phyloP scores from a whole-genome alignment of 768 basidiomycete species.

The Piloderma croceum region DNA sequence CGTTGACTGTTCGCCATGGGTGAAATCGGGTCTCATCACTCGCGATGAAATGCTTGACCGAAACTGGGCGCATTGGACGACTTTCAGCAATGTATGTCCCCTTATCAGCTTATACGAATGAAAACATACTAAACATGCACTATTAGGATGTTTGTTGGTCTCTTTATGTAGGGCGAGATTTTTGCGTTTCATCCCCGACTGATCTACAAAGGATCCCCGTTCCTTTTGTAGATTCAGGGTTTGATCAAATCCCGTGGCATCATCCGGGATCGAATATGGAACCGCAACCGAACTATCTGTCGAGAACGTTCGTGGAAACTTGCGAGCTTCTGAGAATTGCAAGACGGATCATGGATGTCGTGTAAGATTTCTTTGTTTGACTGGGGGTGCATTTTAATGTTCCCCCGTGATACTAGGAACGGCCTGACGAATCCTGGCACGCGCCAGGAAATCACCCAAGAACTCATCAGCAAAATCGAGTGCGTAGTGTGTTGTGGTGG shows the following conservation, averaged over 20 bases:
- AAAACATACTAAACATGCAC: neutral
- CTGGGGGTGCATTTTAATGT: neutral
- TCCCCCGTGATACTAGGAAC: slow-evolving; percentile 29
- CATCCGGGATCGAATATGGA: slow-evolving; percentile 36
- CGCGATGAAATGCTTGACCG: slow-evolving; percentile 51
- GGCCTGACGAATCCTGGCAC: slow-evolving; percentile 35
- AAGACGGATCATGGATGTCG: slow-evolving; percentile 47
- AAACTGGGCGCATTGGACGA: slow-evolving; percentile 57
- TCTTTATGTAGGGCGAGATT: slow-evolving; percentile 60
- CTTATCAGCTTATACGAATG: neutral
- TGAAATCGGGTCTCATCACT: slow-evolving; percentile 45
- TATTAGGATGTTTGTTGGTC: slow-evolving; percentile 58
- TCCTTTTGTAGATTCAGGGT: slow-evolving; percentile 44
- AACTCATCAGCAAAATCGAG: slow-evolving; percentile 51
- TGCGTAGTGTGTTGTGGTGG: slow-evolving; percentile 21
- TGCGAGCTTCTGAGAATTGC: slow-evolving; percentile 47
- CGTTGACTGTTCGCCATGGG: slow-evolving; percentile 54
- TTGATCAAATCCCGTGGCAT: slow-evolving; percentile 43
- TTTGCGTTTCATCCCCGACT: slow-evolving; percentile 38
- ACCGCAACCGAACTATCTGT: slow-evolving; percentile 28
- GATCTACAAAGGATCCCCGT: slow-evolving; percentile 35
- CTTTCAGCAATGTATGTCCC: slow-evolving; percentile 42
- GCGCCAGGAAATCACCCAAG: slow-evolving; percentile 37
- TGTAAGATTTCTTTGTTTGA: slow-evolving; percentile 33
- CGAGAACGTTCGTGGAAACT: slow-evolving; percentile 40